phyloP scores from a whole-genome alignment of 2,329 filamentous ascomycete genomes.

The Sporothrix inflata region DNA sequence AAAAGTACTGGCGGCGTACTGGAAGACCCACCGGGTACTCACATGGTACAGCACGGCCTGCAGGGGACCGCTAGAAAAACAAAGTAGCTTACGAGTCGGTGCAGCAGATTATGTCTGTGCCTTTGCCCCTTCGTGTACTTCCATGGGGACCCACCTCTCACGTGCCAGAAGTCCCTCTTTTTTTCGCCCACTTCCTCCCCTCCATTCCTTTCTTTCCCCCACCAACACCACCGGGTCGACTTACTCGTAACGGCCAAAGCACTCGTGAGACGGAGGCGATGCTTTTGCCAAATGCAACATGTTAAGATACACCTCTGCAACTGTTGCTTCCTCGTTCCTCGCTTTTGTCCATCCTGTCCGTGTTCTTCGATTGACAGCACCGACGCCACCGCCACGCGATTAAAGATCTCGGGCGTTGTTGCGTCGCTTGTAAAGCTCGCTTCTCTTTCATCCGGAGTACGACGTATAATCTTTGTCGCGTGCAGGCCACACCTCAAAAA shows the following conservation, averaged over 20 bases:
- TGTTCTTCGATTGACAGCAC: constrained; percentile 4
- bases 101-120: not conserved
- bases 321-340: not conserved
- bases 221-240: constrained; percentile 15
- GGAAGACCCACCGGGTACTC: not conserved
- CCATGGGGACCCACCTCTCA: not conserved
- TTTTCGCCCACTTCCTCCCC: not conserved
- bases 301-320: no score
- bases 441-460: not conserved
- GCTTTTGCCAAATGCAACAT: not conserved
- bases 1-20: not conserved
- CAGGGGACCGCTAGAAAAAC: not conserved
- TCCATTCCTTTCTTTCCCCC: not conserved
- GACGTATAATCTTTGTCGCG: not conserved
- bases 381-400: constrained; percentile 19
- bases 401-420: not conserved
- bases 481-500: not conserved
- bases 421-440: no score
- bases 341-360: not conserved
- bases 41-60: not conserved
- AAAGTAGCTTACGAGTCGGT: not conserved
- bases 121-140: not conserved
- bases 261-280: not conserved
- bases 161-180: constrained; percentile 7
- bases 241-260: constrained; percentile 19